Evolutionary conservation across 2,329 filamentous ascomycete species (phyloP), one percentile per base, ranked within the genome.

Genomic region (Xylariomycetidae sp.): DNA sequence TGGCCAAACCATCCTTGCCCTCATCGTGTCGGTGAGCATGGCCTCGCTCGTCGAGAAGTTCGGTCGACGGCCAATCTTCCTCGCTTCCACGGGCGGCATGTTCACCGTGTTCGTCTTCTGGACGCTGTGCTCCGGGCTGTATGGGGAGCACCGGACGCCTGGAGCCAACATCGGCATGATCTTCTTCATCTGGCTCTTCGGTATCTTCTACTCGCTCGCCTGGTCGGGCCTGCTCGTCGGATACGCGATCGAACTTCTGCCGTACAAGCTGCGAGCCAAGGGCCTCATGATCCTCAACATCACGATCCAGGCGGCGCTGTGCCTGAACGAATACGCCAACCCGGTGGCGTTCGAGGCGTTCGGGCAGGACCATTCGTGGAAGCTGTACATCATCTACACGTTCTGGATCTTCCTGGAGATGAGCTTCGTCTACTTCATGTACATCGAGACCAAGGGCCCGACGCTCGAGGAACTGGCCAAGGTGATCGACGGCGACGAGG

Each of bases 391-490:
- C 40, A 71, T 74, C 55, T 76, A 75, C 56, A 68, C 68, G 14
- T 60, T 65, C 58, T 76, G 71, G 72, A 69, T 75, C 54, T 65
- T 67, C 50, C 44, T 69, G 52, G 71, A 76, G 57, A 56, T 76
- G 34, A 59, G 53, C 49, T 72, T 73, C 52, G 66, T 76, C 40
- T 76, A 72, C 57, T 70, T 65, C 52, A 65, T 67, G 60, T 67
- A 65, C 49, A 59, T 79, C 44, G 77, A 83, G 60, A 82, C 77
- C 24, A 69, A 68, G 44, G 76, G 76, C 19, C 72, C 74, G 2
- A 80, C 77, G 13, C 74, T 82, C 22, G 77, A 82, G 58, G 76
- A 82, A 57, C 67, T 82, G 30, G 76, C 74, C 51, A 75, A 74
- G 60, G 70, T 82, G 58, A 81, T 82, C 56, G 77, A 82, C 45